Base-by-base conservation (phyloP, 2,329 filamentous ascomycete species). In the Arachnomyces sp. region DNA sequence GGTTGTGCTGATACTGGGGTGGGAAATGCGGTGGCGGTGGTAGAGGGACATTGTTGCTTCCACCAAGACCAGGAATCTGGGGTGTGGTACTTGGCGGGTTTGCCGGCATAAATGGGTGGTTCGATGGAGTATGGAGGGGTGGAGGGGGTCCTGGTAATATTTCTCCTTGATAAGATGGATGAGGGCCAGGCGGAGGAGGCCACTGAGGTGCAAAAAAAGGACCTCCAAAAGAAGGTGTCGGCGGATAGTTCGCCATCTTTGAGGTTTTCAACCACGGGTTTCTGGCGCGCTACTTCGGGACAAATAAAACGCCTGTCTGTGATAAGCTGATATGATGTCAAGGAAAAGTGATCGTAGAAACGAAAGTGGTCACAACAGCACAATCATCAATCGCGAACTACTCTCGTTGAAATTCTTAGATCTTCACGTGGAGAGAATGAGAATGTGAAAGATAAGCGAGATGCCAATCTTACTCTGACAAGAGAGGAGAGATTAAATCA, bases 191-290 rank as follows among this genome's bases (percentile, higher is more conserved):
- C 31, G 50, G 51, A n/a, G 54, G 50, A 50, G 57, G 54, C 60
- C 59, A 68, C 47, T 60, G 62, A 35, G 53, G 59, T 35, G 57
- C 51, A 43, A 65, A 60, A 36, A 54, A 49, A 43, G 54, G 49
- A 21, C 54, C 59, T 44, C 65, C 65, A 49, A 67, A 71, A 12
- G 66, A 55, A 30, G 68, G 64, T 33, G 62, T 62, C 44, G 60
- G 55, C 40, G 66, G 66, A 56, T 73, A 70, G 44, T 69, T 63
- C 36, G 69, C 67, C 71, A 73, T 73, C 36, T 39, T 56, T 40
- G 42, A 30, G 28, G 33, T 39, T 15, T 14, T 14, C 32, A 36
- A 38, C 30, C 25, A 14, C 7, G 30, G 8, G 17, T 15, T n/a
- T 18, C 16, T 11, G 12, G 21, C n/a, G n/a, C n/a, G n/a, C n/a